Evolutionary conservation across 2,329 filamentous ascomycete species (phyloP), one percentile per base, ranked within the genome.

Genomic region (Rhynchosporium secalis): DNA sequence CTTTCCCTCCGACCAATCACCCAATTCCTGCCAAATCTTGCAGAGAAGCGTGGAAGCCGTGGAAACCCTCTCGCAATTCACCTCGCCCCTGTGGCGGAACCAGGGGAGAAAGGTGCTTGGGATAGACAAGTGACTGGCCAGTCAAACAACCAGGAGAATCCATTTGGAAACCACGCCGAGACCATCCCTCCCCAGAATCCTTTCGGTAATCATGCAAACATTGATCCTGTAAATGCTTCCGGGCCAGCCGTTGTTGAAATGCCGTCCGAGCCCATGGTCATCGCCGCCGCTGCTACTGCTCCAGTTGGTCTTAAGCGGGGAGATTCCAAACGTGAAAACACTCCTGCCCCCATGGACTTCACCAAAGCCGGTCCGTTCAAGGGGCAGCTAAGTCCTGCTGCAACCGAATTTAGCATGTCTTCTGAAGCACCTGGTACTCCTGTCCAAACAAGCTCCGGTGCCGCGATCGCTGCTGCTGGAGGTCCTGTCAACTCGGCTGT

Each of bases 1-100:
- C 82, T 97, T 65, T 96, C 91, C 72, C 67, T 96, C 59, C 88
- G 92, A 56, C 92, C 92, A 2, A 84, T 95, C 55, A 94, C 91
- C 46, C 87, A 95, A 71, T 93, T 96, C 76, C 81, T 91, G 45
- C 90, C 91, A 4, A 86, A 85, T 71, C 82, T 90, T 64, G 61
- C 78, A 7, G 81, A 84, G 60, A 80, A 81, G 72, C 78, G 80
- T 56, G 72, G 75, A 41, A 85, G 80, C 76, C 81, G 79, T 63
- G 79, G 78, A 38, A 78, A 78, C 63, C 76, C 75, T 38, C 74
- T 81, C 60, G 74, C 75, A 38, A 72, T 62, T 67, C 76, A 74
- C 36, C 74, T 81, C 60, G 74, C 75, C 36, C 72, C 62, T 66
- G 56, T 62, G 65, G 69, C 70, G 69, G 54, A 63, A 47, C 43